Evolutionary conservation across 2,329 filamentous ascomycete genomes (phyloP).

Genomic region (Fusarium sp.): DNA sequence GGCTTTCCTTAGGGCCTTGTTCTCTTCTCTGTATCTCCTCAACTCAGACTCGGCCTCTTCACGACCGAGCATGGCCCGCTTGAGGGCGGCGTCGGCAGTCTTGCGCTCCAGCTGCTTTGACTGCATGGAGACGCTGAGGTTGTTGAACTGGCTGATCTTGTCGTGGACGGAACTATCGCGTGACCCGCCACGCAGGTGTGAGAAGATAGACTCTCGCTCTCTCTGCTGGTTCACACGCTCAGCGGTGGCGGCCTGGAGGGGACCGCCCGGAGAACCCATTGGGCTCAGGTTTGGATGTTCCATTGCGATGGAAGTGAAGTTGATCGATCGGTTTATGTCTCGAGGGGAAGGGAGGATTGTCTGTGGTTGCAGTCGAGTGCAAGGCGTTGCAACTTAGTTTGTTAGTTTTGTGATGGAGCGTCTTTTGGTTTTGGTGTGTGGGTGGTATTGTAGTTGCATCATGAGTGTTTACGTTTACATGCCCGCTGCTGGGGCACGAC

Average conservation of each 20-base stretch:
- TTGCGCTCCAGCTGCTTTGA: constrained; percentile 72
- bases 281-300: constrained; percentile 54
- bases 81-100: constrained; percentile 72
- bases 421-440: constrained; percentile 11
- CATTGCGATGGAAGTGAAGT: constrained; percentile 18
- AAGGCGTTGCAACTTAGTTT: constrained; percentile 21
- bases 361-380: constrained; percentile 6
- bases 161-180: constrained; percentile 72
- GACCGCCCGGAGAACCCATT: constrained; percentile 64
- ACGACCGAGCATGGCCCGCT: constrained; percentile 73
- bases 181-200: constrained; percentile 50
- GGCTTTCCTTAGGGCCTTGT: constrained; percentile 63
- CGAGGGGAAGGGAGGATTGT: background rate
- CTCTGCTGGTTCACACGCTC: constrained; percentile 69
- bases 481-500: constrained; percentile 19
- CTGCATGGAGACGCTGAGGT: constrained; percentile 69
- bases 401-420: constrained; percentile 24
- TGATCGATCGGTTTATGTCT: background rate
- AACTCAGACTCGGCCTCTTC: constrained; percentile 79
- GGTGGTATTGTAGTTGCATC: background rate
- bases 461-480: constrained; percentile 39
- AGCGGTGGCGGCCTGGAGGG: constrained; percentile 70
- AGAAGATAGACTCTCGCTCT: constrained; percentile 51
- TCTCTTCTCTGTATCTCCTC: constrained; percentile 71
- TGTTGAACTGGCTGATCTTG: constrained; percentile 79